phyloP scores from a whole-genome alignment of 257 asterid species.

The Fraxinus americana region DNA sequence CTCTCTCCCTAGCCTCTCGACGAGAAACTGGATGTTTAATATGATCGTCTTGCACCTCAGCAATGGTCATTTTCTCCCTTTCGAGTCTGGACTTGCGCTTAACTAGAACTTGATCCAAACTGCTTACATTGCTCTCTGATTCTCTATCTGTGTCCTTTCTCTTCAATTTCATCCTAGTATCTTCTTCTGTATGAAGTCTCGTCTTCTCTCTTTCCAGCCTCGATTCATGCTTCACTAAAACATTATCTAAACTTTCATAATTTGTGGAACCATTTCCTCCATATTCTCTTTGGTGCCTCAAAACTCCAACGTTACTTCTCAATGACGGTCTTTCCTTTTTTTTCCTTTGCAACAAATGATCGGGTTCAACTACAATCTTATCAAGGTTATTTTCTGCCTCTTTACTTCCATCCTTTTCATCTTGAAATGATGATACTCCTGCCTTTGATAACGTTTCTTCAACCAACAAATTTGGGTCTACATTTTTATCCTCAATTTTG shows the following conservation, averaged over 20 bases:
- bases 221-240: conserved; percentile 79
- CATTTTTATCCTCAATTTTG: conserved; percentile 27
- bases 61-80: conserved; percentile 55
- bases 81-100: conserved; percentile 63
- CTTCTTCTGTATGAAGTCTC: conserved; percentile 45
- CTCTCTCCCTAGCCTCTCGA: conserved; percentile 71
- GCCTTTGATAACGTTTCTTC: conserved; percentile 16
- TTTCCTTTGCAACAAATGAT: conserved; percentile 23
- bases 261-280: conserved; percentile 27
- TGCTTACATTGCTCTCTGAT: conserved; percentile 32
- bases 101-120: conserved; percentile 78
- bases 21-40: conserved; percentile 51
- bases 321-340: conserved; percentile 27
- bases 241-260: conserved; percentile 64
- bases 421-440: not conserved
- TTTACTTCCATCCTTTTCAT: not conserved
- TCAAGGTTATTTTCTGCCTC: not conserved
- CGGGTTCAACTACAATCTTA: conserved; percentile 26
- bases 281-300: conserved; percentile 24
- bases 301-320: conserved; percentile 21
- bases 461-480: not conserved
- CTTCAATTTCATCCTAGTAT: conserved; percentile 36
- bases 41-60: conserved; percentile 30
- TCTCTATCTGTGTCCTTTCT: conserved; percentile 32
- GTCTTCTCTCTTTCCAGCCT: conserved; percentile 73